Evolutionary conservation across 495 filamentous ascomycete species (phyloP), one percentile per base, ranked within the genome.

Genomic region (Hyaloscypha bicolor): DNA sequence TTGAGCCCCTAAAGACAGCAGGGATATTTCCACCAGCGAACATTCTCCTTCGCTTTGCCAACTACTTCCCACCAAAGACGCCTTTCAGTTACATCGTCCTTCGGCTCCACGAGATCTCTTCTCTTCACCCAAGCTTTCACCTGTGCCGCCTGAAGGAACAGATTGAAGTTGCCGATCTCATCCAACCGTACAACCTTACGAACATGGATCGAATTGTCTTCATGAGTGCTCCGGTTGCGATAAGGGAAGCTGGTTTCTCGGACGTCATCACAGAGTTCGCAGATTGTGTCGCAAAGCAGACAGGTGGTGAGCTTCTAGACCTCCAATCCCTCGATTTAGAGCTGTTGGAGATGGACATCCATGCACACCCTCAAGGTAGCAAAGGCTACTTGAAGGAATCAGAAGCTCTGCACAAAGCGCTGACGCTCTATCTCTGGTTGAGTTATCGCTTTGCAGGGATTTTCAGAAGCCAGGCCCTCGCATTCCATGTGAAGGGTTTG

Each of bases 341-440:
- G 59, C 71, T 92, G 1, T 83, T 97, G 4, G 91, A 88, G 37
- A 53, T 35, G 11, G 63, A 71, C 16, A 63, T 64, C 12, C 29
- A 79, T 79, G 3, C 78, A 78, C 9, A 81, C 72, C 6, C 72
- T 66, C 22, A 37, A 12, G 64, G 64, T 12, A 14, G 74, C 74
- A 60, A 82, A 77, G 73, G 80, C 0, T 90, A 91, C 62, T 75
- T 98, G 68, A 72, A 76, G 32, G 74, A 80, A 9, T 77, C 97
- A 55, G 96, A 98, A 77, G 72, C 69, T 21, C 79, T 98, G 29
- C 96, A 99, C 78, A 93, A 91, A 73, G 80, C 86, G 19, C 77
- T 98, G 37, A 90, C 94, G 22, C 76, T 94, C 22, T 99, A 97
- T 71, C 81, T 94, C 9, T 99, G 95, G 95, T 81, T 98, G 74